These are phyloP conservation scores for Lactuca saligna DNA, from an alignment of 129 eudicot species.

Conservation along the genomic window DNA sequence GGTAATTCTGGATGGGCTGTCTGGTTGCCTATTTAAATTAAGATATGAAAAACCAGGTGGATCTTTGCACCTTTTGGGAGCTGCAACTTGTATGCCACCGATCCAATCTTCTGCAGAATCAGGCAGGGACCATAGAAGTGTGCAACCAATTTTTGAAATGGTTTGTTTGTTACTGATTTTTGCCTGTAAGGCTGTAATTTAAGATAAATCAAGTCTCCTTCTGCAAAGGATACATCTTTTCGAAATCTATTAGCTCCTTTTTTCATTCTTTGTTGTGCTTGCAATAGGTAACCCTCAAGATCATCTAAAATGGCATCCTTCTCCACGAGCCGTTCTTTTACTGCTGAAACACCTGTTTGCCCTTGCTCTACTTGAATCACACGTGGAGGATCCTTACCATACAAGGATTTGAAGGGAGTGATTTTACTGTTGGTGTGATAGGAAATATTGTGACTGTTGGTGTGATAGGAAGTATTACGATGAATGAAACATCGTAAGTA, in stretches of 20 bases:
- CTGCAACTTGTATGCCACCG: neutral
- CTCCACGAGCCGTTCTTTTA: neutral
- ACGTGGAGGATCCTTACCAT: neutral
- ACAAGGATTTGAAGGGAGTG: neutral
- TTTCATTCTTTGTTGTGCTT: slow-evolving; percentile 13
- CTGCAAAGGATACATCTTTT: neutral
- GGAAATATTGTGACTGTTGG: too few species aligned
- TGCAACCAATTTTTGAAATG: neutral
- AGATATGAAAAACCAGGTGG: neutral
- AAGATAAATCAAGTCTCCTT: too few species aligned
- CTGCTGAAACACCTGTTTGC: neutral
- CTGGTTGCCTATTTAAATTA: neutral
- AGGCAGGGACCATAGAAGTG: neutral
- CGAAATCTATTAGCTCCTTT: neutral
- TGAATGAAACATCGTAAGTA: too few species aligned
- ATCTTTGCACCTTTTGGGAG: neutral
- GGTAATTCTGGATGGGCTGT: too few species aligned
- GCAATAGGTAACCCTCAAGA: neutral
- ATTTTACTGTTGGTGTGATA: neutral
- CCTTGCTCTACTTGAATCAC: neutral
- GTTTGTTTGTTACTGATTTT: neutral
- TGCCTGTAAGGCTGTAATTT: too few species aligned
- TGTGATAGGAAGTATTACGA: too few species aligned
- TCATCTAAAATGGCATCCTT: neutral
- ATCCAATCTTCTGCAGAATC: neutral